These are phyloP conservation scores for Apiospora hydei DNA, from an alignment of 2,329 filamentous ascomycete genomes.

Conservation along the genomic window DNA sequence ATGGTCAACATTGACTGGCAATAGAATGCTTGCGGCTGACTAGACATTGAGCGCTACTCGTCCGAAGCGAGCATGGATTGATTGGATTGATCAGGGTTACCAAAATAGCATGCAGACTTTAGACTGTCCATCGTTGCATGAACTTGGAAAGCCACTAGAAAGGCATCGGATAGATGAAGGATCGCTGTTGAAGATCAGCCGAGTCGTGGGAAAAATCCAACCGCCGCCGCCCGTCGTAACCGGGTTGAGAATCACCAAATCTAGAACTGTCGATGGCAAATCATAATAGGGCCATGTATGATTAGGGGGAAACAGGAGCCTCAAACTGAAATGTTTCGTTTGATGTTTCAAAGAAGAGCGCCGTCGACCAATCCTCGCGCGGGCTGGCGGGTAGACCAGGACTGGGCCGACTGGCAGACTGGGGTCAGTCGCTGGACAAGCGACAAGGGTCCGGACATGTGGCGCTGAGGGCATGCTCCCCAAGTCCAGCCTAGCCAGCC, in stretches of 20 bases:
- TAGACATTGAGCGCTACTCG: neutral
- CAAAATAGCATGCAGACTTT: neutral
- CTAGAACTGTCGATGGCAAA: neutral
- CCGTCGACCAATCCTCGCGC: constrained; percentile 25
- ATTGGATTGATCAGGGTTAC: neutral
- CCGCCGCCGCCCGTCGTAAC: neutral
- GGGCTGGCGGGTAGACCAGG: neutral
- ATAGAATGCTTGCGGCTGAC: neutral
- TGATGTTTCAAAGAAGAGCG: constrained; percentile 29
- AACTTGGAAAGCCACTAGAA: neutral
- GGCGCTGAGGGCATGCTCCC: neutral
- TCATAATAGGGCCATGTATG: neutral
- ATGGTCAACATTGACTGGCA: neutral
- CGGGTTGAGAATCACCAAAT: neutral
- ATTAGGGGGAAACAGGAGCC: neutral
- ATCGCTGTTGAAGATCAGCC: neutral
- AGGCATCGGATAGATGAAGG: neutral
- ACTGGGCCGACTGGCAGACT: neutral
- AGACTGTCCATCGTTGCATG: neutral
- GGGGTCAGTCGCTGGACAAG: no score
- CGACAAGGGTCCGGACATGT: neutral
- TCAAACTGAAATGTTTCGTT: constrained; percentile 29
- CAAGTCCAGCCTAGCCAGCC: no score
- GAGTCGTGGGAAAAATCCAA: neutral
- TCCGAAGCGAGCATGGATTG: neutral